phyloP scores from a whole-genome alignment of 257 asterid genomes.

The Gentiana macrophylla region DNA sequence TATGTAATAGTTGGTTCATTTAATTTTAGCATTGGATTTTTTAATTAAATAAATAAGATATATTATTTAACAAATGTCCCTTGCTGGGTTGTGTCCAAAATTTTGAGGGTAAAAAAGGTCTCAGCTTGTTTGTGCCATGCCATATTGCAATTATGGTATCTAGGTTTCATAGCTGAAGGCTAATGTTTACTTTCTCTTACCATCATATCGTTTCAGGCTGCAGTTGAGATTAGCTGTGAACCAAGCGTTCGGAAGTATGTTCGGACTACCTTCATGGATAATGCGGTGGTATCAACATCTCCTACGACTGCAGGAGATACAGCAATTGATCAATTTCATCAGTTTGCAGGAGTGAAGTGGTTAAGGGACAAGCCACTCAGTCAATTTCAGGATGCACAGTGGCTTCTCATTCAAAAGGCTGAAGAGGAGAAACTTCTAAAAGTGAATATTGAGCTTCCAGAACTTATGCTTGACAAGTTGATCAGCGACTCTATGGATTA shows the following conservation, averaged over 20 bases:
- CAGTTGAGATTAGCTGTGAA: slow-evolving; percentile 94
- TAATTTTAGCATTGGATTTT: too few relatives aligned
- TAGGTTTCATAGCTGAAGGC: too few relatives aligned
- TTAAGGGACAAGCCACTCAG: slow-evolving; percentile 79
- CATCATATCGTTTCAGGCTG: slow-evolving; percentile 48
- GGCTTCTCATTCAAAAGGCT: slow-evolving; percentile 97
- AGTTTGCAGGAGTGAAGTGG: slow-evolving; percentile 90
- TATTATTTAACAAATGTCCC: too few relatives aligned
- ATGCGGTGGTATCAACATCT: slow-evolving; percentile 73
- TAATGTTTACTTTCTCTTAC: too few relatives aligned
- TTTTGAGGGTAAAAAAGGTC: too few relatives aligned
- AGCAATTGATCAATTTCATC: slow-evolving; percentile 86
- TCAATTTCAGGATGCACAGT: slow-evolving; percentile 77
- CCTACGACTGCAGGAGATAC: slow-evolving; percentile 84
- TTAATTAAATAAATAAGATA: too few relatives aligned
- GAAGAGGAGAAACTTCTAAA: slow-evolving; percentile 92
- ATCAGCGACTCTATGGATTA: slow-evolving; percentile 65
- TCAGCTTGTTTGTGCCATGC: too few relatives aligned
- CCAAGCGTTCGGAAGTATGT: slow-evolving; percentile 88
- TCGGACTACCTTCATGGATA: slow-evolving; percentile 75
- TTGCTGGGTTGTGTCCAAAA: too few relatives aligned
- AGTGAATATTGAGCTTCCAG: slow-evolving; percentile 79
- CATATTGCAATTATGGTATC: too few relatives aligned
- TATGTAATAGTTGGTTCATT: too few relatives aligned
- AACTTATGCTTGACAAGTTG: slow-evolving; percentile 54